Evolutionary conservation across 73 alveolate species (phyloP), one percentile per base, ranked within the genome.

Genomic region (Paramecium caudatum): DNA sequence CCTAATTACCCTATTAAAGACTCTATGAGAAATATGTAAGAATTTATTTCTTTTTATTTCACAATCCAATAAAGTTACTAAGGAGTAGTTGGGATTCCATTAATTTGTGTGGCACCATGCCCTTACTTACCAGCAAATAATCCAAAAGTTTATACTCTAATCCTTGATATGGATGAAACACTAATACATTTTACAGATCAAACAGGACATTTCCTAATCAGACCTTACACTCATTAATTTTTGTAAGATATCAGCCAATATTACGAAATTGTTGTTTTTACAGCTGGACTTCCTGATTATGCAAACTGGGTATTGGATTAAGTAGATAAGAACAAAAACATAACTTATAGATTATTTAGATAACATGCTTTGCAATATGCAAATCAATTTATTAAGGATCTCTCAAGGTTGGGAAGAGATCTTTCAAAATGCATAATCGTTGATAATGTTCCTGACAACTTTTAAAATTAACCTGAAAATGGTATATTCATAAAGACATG

Each of bases 211-310:
- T 97, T 97, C 61, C 78, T 94, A 30, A 94, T 97, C 19, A 83
- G 99, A 46, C 99, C 99, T 21, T 96, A 91, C 39, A 91, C 98
- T 41, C 92, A 91, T 27, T 92, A 93, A 91, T 98, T 98, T 92
- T 91, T 98, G 36, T 90, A 94, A 84, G 99, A 96, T 46, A 95
- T 97, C 97, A 74, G 97, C 17, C 94, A 96, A 92, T 84, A 91
- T 19, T 98, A 94, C 91, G 99, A 98, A 92, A 94, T 98, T 39
- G 98, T 98, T n/a, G 96, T 98, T 23, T 98, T 98, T 82, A 98
- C 99, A 8, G 99, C 99, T 13, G 99, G 99, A 3, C 92, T 97
- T 96, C 97, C 95, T 69, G 97, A 95, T 91, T 98, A 98, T 94
- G 99, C 99, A 17, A 97, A 94, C 65, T 93, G 98, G 98, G 99